Percentiles rank a stretch among this genome's conserved stretches.
These are phyloP conservation scores for Cyclotella distinguenda DNA, from an alignment of 108 stramenopile species.

Conservation along the genomic window DNA sequence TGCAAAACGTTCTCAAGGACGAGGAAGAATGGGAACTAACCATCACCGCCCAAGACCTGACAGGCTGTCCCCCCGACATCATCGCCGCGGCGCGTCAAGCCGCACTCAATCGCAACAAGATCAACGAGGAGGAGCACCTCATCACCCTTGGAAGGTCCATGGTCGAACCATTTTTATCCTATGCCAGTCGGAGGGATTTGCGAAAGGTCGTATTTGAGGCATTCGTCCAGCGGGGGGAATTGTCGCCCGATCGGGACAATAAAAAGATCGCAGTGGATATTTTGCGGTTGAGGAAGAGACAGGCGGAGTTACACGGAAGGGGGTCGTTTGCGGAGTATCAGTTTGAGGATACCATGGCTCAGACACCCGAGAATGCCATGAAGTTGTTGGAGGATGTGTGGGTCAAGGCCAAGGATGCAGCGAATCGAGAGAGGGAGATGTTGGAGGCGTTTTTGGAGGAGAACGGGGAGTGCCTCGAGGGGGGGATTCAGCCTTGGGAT, in stretches of 20 bases:
- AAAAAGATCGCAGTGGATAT: slow-evolving; percentile 59
- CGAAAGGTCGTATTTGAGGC: slow-evolving; percentile 63
- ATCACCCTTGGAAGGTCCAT: slow-evolving; percentile 68
- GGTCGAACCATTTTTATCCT: slow-evolving; percentile 78
- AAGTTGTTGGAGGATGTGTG: slow-evolving; percentile 71
- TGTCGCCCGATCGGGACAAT: slow-evolving; percentile 61
- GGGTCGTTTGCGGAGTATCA: slow-evolving; percentile 70
- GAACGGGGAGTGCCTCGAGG: slow-evolving; percentile 51
- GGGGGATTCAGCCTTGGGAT: slow-evolving; percentile 78
- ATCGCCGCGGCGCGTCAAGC: slow-evolving; percentile 66
- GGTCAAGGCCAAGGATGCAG: slow-evolving; percentile 67
- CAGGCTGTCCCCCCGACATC: slow-evolving; percentile 62
- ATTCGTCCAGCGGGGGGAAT: slow-evolving; percentile 64
- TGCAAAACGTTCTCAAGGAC: slow-evolving; percentile 77
- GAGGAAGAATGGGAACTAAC: slow-evolving; percentile 69
- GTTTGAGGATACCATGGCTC: slow-evolving; percentile 74
- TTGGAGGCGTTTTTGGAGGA: slow-evolving; percentile 63
- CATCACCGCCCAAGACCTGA: slow-evolving; percentile 50
- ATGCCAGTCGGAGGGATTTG: slow-evolving; percentile 54
- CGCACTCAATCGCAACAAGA: slow-evolving; percentile 62
- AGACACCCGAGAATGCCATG: slow-evolving; percentile 66
- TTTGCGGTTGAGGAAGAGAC: slow-evolving; percentile 55
- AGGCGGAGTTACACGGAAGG: slow-evolving; percentile 60
- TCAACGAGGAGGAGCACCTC: slow-evolving; percentile 54
- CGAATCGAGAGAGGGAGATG: slow-evolving; percentile 60